Evolutionary conservation across 2,329 filamentous ascomycete species (phyloP), one percentile per base, ranked within the genome.

Genomic region (Trichoderma afroharzianum): DNA sequence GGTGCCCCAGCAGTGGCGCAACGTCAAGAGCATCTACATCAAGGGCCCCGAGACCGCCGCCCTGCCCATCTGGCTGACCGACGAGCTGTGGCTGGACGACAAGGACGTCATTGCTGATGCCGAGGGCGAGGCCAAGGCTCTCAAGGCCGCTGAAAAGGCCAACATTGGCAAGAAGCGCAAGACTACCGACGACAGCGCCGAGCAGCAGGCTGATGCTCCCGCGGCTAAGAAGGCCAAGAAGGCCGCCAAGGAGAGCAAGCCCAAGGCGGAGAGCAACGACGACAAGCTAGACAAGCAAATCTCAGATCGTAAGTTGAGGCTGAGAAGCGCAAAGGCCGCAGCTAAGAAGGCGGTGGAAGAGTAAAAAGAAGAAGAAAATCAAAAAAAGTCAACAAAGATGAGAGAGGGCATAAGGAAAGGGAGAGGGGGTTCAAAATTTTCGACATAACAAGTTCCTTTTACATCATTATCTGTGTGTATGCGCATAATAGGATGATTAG

Each of bases 1-100:
- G 79, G 90, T 98, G 59, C 90, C 94, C 21, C 91, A 95, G 80
- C 91, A 94, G 78, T 98, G 95, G 94, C 89, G 89, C 78, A 96
- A 95, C 80, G 88, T 98, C 74, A 91, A 91, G 81, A 89, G 89
- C 74, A 84, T 99, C 73, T 94, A 97, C 81, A 87, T 99, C 85
- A 99, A 98, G 87, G 93, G 94, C 3, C 92, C 93, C 32, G 90
- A 93, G 78, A 97, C 95, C 5, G 92, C 91, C 73, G 92, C 95
- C 9, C 86, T 99, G 78, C 96, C 96, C n/a, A 91, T 99, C 79
- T 99, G 94, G 93, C 84, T 97, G 79, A 93, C 95, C 5, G 92
- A 94, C 76, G 94, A 98, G 86, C 86, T 99, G 74, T 99, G 96
- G 94, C 82, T 91, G 18, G 93, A 96, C 75, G 88, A 91, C 72